phyloP scores from a whole-genome alignment of 169 alveolate genomes.

The Neospora caninum region DNA sequence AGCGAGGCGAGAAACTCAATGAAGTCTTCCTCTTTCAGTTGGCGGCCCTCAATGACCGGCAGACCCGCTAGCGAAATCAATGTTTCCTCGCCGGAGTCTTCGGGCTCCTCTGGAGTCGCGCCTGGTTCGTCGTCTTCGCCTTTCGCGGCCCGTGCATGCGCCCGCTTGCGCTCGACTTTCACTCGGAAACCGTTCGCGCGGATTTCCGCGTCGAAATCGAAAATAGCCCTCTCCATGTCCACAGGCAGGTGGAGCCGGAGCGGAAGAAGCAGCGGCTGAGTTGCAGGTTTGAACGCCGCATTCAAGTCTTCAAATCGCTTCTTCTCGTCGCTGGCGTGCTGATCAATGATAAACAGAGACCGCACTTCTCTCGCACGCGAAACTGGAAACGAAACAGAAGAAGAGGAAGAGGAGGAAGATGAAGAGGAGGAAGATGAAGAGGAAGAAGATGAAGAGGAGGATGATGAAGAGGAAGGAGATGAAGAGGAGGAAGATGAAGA shows the following conservation, averaged over 20 bases:
- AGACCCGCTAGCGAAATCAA: background rate
- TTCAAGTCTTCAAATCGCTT: slow-evolving; percentile 90
- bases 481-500: background rate
- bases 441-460: background rate
- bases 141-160: background rate
- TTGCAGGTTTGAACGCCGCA: slow-evolving; percentile 82
- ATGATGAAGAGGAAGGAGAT: too few relatives aligned
- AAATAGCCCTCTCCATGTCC: slow-evolving; percentile 61
- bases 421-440: background rate
- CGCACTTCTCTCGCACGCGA: background rate
- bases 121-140: background rate
- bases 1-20: background rate
- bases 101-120: background rate
- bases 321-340: slow-evolving; percentile 99
- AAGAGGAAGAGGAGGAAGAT: too few relatives aligned
- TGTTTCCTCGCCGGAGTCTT: background rate
- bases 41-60: background rate
- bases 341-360: slow-evolving; percentile 94
- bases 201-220: background rate
- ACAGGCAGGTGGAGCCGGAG: slow-evolving; percentile 90
- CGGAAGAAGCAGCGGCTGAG: slow-evolving; percentile 91
- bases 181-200: slow-evolving; percentile 47
- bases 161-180: background rate
- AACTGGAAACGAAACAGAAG: background rate
- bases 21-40: slow-evolving; percentile 9